Evolutionary conservation across 2,329 filamentous ascomycete genomes (phyloP).

Genomic region (Cladobotryum mycophilum): DNA sequence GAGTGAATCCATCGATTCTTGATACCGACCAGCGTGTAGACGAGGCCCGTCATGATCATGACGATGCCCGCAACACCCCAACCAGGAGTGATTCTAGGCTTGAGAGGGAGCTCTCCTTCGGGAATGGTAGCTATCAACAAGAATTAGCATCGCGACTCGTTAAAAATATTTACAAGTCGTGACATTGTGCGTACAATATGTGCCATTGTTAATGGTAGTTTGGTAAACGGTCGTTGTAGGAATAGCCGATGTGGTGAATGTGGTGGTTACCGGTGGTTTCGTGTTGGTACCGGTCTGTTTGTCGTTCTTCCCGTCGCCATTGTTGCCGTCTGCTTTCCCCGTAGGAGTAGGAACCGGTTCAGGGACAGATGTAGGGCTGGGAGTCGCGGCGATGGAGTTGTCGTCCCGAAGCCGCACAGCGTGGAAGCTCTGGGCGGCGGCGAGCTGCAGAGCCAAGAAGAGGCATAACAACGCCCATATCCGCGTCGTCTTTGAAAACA

Average conservation of each 20-base stretch:
- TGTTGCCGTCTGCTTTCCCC: background rate
- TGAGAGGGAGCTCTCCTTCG: slow-evolving; percentile 58
- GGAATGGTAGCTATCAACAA: slow-evolving; percentile 37
- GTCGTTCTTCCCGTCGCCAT: slow-evolving; percentile 4
- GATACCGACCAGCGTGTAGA: slow-evolving; percentile 72
- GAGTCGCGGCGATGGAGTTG: slow-evolving; percentile 2
- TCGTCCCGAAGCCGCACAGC: slow-evolving; percentile 29
- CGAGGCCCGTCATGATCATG: slow-evolving; percentile 64
- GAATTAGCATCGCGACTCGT: background rate
- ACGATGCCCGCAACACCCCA: slow-evolving; percentile 73
- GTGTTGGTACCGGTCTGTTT: slow-evolving; percentile 2
- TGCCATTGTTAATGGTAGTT: slow-evolving; percentile 18
- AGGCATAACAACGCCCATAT: slow-evolving; percentile 36
- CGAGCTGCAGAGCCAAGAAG: slow-evolving; percentile 31
- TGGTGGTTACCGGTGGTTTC: background rate
- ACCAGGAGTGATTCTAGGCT: slow-evolving; percentile 71
- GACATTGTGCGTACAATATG: background rate
- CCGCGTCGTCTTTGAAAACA: slow-evolving; percentile 29
- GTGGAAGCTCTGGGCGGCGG: slow-evolving; percentile 27
- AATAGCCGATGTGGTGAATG: slow-evolving; percentile 4
- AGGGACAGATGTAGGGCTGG: background rate
- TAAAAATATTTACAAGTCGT: background rate
- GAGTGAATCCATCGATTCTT: slow-evolving; percentile 75
- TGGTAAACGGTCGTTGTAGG: slow-evolving; percentile 11
- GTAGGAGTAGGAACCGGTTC: background rate